Conservation (phyloP, 441 rosid species). For the Monsonia emarginata region DNA sequence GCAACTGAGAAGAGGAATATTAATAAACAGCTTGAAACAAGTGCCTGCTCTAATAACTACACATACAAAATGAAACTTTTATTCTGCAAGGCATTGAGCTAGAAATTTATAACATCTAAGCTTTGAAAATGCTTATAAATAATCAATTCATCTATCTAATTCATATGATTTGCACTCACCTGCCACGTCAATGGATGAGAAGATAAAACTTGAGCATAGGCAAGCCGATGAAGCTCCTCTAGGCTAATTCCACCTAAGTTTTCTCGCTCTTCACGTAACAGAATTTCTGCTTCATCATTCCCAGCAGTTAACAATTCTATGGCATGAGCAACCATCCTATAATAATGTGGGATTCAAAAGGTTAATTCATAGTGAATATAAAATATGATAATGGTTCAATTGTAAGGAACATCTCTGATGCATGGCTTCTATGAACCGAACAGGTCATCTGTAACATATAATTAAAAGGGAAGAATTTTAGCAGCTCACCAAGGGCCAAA, state of each 20-base stretch:
- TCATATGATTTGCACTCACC: constrained; percentile 34
- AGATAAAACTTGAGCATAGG: constrained; percentile 86
- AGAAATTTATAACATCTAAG: not conserved
- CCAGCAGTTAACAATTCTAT: constrained; percentile 75
- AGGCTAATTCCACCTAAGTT: constrained; percentile 65
- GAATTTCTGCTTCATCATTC: constrained; percentile 56
- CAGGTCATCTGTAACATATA: not conserved
- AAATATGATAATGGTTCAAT: not conserved
- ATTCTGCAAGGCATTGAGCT: not conserved
- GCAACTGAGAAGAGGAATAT: not conserved
- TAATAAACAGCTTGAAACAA: not conserved
- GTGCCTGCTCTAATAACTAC: not conserved
- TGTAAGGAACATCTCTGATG: not conserved
- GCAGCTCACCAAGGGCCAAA: constrained; percentile 85
- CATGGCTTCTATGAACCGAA: not conserved
- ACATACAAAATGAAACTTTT: not conserved
- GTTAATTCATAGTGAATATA: constrained; percentile 6
- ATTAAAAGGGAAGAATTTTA: not conserved
- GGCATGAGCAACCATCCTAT: constrained; percentile 89
- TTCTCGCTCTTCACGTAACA: constrained; percentile 61
- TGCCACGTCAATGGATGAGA: constrained; percentile 93
- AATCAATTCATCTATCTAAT: not conserved
- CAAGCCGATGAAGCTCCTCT: constrained; percentile 82
- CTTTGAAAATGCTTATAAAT: not conserved
- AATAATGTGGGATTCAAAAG: constrained; percentile 16